phyloP scores from a whole-genome alignment of 169 alveolate species.

The Plasmodium chabaudi region DNA sequence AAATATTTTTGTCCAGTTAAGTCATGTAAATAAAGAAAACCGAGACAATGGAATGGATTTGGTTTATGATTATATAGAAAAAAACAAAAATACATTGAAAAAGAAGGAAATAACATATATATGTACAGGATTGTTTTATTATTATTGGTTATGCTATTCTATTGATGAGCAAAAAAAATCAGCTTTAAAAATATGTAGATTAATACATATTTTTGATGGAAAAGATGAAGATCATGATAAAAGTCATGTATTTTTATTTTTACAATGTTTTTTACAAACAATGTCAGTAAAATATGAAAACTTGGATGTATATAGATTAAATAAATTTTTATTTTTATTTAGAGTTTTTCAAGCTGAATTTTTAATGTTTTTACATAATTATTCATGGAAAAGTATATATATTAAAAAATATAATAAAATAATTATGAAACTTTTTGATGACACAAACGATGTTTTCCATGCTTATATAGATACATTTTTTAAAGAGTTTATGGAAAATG shows the following conservation, averaged over 20 bases:
- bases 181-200: conserved; percentile 48
- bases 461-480: conserved; percentile 53
- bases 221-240: conserved; percentile 2
- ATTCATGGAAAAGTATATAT: conserved; percentile 36
- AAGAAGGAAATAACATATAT: conserved; percentile 14
- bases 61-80: conserved; percentile 20
- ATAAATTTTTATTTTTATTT: conserved; percentile 53
- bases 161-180: conserved; percentile 31
- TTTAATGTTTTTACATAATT: conserved; percentile 38
- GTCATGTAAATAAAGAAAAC: conserved; percentile 50
- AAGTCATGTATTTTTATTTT: conserved; percentile 24
- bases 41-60: conserved; percentile 32
- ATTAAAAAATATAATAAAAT: conserved; percentile 46
- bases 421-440: conserved; percentile 27
- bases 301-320: conserved; percentile 41
- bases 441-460: conserved; percentile 34
- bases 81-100: conserved; percentile 2
- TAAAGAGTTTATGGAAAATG: conserved; percentile 51
- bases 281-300: conserved; percentile 54
- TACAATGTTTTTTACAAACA: conserved; percentile 33
- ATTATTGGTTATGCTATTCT: conserved; percentile 70
- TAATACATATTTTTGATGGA: conserved; percentile 28
- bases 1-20: conserved; percentile 17
- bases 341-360: conserved; percentile 54
- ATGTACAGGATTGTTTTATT: conserved; percentile 57